Base-by-base conservation (phyloP, 345 rosid species). In the Pugionium cornutum region DNA sequence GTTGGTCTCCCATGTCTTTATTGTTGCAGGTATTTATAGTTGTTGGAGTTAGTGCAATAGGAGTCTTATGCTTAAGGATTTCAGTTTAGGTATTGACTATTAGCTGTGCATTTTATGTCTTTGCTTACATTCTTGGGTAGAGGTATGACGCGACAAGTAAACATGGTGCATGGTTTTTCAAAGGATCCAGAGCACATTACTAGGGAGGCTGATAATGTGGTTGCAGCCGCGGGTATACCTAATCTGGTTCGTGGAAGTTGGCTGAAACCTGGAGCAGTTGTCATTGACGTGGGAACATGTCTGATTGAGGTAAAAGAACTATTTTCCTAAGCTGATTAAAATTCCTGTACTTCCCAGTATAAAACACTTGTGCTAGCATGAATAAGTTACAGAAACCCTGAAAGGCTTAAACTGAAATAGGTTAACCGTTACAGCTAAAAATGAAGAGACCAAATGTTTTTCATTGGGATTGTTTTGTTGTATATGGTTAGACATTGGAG, bases 141-240 rank as follows among this genome's bases (percentile, higher is more conserved):
- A 83, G 98, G 80, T 80, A 88, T 84, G 89, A 86, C 72, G 96
- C 97, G 4, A 92, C 97, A 0, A 18, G 95, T 92, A 77, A 88
- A 83, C 76, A 74, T 76, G 27, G 81, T 92, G 11, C 89, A 89
- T 72, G 96, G 85, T 6, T 80, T 82, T 45, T 80, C 97, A 42
- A 64, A 79, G 79, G 81, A 82, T 62, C 97, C 90, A 6, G 88
- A 89, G 73, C 79, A 68, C 52, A 78, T 89, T 31, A 87, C 90
- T 1, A 60, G 72, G 37, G 82, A 88, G 63, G 97, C 96, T 49
- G 97, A 89, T 70, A 89, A 89, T 2, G 84, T 92, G 65, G 74
- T 89, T 47, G 66, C 97, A 18, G 97, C 96, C 27, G 85, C 89
- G 1, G 98, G 98, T 53, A 83, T 86, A 42, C 97, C 98, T 54